Conservation (phyloP, 768 basidiomycete species). For the Mycena kentingensis region DNA sequence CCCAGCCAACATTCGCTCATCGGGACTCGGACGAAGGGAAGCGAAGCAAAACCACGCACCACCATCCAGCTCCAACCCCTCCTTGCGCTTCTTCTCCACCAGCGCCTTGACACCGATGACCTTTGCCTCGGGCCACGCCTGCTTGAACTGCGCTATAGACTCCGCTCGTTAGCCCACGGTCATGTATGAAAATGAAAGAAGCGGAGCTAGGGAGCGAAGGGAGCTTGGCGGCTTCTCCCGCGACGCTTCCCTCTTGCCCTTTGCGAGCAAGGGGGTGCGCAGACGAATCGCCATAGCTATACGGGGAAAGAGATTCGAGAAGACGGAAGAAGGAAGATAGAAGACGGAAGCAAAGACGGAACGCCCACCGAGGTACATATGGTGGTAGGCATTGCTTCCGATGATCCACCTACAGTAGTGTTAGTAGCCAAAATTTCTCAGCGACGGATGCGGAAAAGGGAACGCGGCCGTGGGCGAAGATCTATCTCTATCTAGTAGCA, state of each 20-base stretch:
- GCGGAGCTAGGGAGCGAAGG: slow-evolving; percentile 10
- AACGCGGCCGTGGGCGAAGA: background rate
- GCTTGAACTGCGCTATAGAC: slow-evolving; percentile 57
- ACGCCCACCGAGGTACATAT: slow-evolving; percentile 53
- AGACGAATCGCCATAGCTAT: too few species aligned
- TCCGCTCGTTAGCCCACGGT: too few species aligned
- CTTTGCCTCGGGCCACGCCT: slow-evolving; percentile 72
- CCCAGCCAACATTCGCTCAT: background rate
- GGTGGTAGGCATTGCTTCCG: slow-evolving; percentile 58
- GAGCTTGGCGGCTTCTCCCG: background rate
- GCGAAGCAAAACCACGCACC: slow-evolving; percentile 42
- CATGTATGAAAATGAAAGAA: too few species aligned
- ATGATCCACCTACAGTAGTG: slow-evolving; percentile 52
- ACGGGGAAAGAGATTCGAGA: too few species aligned
- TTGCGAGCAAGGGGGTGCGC: too few species aligned
- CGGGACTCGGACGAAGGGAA: too few species aligned
- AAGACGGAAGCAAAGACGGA: background rate
- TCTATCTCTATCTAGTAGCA: too few species aligned
- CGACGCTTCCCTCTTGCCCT: slow-evolving; percentile 6
- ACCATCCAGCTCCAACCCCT: slow-evolving; percentile 61
- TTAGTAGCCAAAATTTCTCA: too few species aligned
- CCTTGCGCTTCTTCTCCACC: slow-evolving; percentile 50
- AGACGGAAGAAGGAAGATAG: background rate
- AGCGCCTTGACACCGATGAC: slow-evolving; percentile 67
- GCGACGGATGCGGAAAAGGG: background rate